Conservation (phyloP, 2,329 filamentous ascomycete species). For the Erysiphe neolycopersici region DNA sequence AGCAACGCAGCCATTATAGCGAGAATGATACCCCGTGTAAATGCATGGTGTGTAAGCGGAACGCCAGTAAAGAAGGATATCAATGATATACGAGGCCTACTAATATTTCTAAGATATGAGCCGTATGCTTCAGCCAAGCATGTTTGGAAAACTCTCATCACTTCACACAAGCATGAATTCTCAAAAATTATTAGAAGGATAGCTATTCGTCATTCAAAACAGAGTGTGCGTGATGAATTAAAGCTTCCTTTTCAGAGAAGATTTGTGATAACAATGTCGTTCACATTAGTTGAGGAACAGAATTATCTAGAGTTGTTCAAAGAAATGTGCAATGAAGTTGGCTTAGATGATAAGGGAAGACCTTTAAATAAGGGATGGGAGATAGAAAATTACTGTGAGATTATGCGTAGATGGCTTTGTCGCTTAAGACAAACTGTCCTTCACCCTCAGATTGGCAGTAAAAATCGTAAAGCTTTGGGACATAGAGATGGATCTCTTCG, state of each 20-base stretch:
- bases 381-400: slow-evolving; percentile 30
- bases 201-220: slow-evolving; percentile 66
- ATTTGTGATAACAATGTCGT: slow-evolving; percentile 68
- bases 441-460: slow-evolving; percentile 55
- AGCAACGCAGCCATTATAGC: slow-evolving; percentile 63
- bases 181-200: slow-evolving; percentile 41
- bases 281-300: slow-evolving; percentile 74
- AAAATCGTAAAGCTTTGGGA: slow-evolving; percentile 36
- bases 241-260: slow-evolving; percentile 59
- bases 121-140: slow-evolving; percentile 40
- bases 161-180: slow-evolving; percentile 35
- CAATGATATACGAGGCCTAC: slow-evolving; percentile 50
- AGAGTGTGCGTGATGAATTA: slow-evolving; percentile 51
- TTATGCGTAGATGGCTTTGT: slow-evolving; percentile 54
- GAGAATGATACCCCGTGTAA: slow-evolving; percentile 50
- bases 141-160: slow-evolving; percentile 42
- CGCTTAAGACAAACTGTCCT: slow-evolving; percentile 59
- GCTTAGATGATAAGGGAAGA: slow-evolving; percentile 33
- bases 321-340: slow-evolving; percentile 45
- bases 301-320: slow-evolving; percentile 56
- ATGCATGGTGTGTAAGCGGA: slow-evolving; percentile 80
- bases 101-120: slow-evolving; percentile 56
- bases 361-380: slow-evolving; percentile 43
- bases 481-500: slow-evolving; percentile 39
- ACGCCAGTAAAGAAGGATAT: slow-evolving; percentile 68